Base-by-base conservation (phyloP, 1,284 basidiomycete genomes). In the Puccinia horiana region DNA sequence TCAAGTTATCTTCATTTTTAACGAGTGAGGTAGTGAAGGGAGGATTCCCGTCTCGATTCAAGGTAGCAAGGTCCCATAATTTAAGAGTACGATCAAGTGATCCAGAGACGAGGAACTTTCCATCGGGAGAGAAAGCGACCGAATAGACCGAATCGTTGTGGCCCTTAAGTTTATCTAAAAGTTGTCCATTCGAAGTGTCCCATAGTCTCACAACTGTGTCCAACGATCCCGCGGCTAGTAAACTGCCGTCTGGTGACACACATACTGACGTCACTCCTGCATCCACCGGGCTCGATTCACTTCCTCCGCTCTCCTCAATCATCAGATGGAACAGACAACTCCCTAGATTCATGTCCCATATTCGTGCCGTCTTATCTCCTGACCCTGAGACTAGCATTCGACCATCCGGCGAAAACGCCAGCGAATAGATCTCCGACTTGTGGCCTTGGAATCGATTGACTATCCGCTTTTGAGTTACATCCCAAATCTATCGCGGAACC, bases 401-500 rank as follows among this genome's bases (percentile, higher is more conserved):
- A 9, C 94, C 94, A 85, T 96, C 93, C 35, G 90, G 88, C 12
- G 92, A 92, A 86, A 94, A 95, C 86, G 94, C 93, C 82, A 96
- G 90, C 6, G 93, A 93, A 87, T 95, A 96, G 84, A 96, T 94
- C 87, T 95, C 94, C 85, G 94, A 92, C 86, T 92, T 91, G 88
- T 96, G 95, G 1, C 94, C 95, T 74, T 92, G 90, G 84, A 95
- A 93, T 29, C 93, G 89, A 83, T 90, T 91, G 82, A 90, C 89
- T 84, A 94, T 92, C 69, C 90, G 90, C 85, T 91, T 91, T 86
- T 91, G 91, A 40, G 89, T 89, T 84, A 96, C 93, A 85, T 95
- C 93, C 94, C 94, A 96, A 85, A 93, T 93, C 93, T 92, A 85
- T 84, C 26, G n/a, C n/a, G n/a, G n/a, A n/a, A n/a, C n/a, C n/a